These are phyloP conservation scores for Cyclocybe aegerita DNA, from an alignment of 768 basidiomycete species.

Conservation along the genomic window DNA sequence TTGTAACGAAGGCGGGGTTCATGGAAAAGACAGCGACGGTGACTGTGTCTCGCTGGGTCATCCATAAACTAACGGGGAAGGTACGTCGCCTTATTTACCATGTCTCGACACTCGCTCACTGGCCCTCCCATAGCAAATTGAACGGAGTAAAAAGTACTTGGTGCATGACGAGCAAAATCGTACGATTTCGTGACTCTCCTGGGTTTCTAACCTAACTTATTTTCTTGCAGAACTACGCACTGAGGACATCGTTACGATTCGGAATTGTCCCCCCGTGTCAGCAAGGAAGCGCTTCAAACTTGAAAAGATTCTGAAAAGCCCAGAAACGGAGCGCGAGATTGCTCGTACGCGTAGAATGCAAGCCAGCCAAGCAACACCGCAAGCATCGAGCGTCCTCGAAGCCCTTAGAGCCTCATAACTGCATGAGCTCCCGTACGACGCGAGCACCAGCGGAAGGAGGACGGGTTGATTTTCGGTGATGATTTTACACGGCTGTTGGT, in stretches of 20 bases:
- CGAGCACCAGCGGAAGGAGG: not conserved
- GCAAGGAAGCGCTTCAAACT: slow-evolving; percentile 76
- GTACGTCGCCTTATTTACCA: slow-evolving; percentile 35
- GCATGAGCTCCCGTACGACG: not conserved
- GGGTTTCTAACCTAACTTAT: slow-evolving; percentile 4
- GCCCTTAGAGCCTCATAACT: slow-evolving; percentile 9
- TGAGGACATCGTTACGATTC: slow-evolving; percentile 74
- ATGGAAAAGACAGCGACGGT: slow-evolving; percentile 89
- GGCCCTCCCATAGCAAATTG: slow-evolving; percentile 52
- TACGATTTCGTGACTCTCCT: slow-evolving; percentile 32
- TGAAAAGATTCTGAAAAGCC: slow-evolving; percentile 66
- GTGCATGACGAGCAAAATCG: slow-evolving; percentile 74
- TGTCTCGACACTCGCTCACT: not conserved
- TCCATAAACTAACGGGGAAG: slow-evolving; percentile 78
- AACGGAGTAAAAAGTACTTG: slow-evolving; percentile 75
- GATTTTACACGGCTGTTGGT: not conserved
- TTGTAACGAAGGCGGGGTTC: slow-evolving; percentile 77
- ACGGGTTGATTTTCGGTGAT: not conserved
- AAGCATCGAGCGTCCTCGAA: slow-evolving; percentile 14
- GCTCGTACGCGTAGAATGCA: slow-evolving; percentile 26
- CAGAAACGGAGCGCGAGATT: slow-evolving; percentile 57
- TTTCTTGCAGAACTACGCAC: slow-evolving; percentile 51
- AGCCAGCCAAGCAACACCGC: slow-evolving; percentile 7
- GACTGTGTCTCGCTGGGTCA: slow-evolving; percentile 69
- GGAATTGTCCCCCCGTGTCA: slow-evolving; percentile 80